Evolutionary conservation across 2,329 filamentous ascomycete genomes (phyloP).

Genomic region (Colletotrichum noveboracense): DNA sequence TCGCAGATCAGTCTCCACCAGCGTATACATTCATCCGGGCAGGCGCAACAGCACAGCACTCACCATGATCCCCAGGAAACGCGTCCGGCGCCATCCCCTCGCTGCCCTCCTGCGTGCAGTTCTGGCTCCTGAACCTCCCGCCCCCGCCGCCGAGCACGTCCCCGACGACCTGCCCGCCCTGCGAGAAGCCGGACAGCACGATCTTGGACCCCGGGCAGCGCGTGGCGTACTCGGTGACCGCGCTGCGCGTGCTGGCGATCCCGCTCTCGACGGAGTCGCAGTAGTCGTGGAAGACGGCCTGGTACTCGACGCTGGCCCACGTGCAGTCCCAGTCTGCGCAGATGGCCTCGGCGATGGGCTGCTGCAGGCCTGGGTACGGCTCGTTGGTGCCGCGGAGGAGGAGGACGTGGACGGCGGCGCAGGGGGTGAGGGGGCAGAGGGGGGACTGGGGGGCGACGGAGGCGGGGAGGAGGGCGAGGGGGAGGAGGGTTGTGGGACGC

Average conservation of each 20-base stretch:
- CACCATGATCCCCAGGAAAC: slow-evolving; percentile 35
- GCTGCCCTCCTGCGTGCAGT: slow-evolving; percentile 30
- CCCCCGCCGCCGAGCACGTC: slow-evolving; percentile 39
- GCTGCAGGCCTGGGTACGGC: background rate
- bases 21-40: background rate
- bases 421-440: background rate
- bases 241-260: slow-evolving; percentile 33
- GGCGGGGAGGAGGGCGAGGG: background rate
- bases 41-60: slow-evolving; percentile 16
- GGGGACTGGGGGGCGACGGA: background rate
- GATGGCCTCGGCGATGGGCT: slow-evolving; percentile 3
- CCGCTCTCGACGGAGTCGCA: slow-evolving; percentile 31
- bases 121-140: slow-evolving; percentile 33
- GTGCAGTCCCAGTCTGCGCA: slow-evolving; percentile 2
- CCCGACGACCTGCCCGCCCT: slow-evolving; percentile 42
- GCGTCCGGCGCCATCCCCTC: slow-evolving; percentile 28
- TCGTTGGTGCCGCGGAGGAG: background rate
- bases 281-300: slow-evolving; percentile 1
- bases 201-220: slow-evolving; percentile 42
- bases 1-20: background rate
- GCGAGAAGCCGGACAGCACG: slow-evolving; percentile 44
- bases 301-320: background rate
- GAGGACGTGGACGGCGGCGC: slow-evolving; percentile 1
- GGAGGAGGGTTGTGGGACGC: background rate
- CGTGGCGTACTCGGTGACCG: slow-evolving; percentile 43